Evolutionary conservation across 2,329 filamentous ascomycete genomes (phyloP).

Genomic region (Exophiala oligosperma): DNA sequence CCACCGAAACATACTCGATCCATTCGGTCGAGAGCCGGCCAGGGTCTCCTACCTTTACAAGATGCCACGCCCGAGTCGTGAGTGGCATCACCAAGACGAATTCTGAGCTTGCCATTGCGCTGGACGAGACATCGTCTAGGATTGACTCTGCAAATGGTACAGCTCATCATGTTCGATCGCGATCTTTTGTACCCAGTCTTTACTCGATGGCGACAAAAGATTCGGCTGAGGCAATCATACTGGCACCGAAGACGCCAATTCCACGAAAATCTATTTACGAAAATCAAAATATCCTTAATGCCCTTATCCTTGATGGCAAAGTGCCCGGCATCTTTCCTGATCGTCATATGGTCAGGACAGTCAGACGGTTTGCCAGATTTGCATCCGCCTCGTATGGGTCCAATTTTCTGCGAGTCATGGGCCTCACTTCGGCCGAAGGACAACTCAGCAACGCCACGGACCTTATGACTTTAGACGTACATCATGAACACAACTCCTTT

Average conservation of each 20-base stretch:
- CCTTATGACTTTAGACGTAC: constrained; percentile 35
- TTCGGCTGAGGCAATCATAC: constrained; percentile 44
- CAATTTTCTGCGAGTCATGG: constrained; percentile 49
- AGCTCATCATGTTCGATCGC: constrained; percentile 35
- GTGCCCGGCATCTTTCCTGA: constrained; percentile 48
- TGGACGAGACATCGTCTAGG: constrained; percentile 34
- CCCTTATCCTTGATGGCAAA: constrained; percentile 44
- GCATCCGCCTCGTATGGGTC: constrained; percentile 50
- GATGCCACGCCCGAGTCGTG: constrained; percentile 44
- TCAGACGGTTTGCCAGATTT: constrained; percentile 48
- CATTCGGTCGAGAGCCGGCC: constrained; percentile 38
- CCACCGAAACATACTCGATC: constrained; percentile 42
- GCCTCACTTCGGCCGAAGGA: constrained; percentile 31
- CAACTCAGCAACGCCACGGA: constrained; percentile 34
- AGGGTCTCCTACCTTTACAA: constrained; percentile 39
- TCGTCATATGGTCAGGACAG: constrained; percentile 46
- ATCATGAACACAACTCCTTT: constrained; percentile 48
- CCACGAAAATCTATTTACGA: constrained; percentile 47
- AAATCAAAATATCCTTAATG: constrained; percentile 44
- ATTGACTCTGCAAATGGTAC: constrained; percentile 26
- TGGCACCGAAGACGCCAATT: constrained; percentile 39
- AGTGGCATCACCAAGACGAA: constrained; percentile 44
- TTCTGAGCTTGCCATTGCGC: constrained; percentile 41
- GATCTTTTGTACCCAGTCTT: constrained; percentile 45
- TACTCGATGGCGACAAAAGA: constrained; percentile 47